These are phyloP conservation scores for Pyrenophora tritici-repentis DNA, from an alignment of 2,329 filamentous ascomycete species.

Conservation along the genomic window DNA sequence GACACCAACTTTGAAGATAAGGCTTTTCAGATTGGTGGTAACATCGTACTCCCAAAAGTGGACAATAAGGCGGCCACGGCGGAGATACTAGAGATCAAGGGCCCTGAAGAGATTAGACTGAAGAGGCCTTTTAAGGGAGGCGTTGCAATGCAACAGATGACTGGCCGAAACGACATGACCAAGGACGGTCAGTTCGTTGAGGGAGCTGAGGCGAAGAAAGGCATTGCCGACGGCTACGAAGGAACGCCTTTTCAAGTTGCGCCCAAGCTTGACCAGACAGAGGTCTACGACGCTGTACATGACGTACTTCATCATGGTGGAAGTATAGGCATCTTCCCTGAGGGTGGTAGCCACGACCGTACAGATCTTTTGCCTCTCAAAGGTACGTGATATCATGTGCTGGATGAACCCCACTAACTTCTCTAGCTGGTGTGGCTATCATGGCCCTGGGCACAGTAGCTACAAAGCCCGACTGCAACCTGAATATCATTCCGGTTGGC, in stretches of 20 bases:
- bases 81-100: slow-evolving; percentile 80
- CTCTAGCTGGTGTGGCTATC: slow-evolving; percentile 84
- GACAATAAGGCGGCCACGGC: slow-evolving; percentile 81
- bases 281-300: slow-evolving; percentile 94
- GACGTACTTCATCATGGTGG: slow-evolving; percentile 78
- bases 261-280: slow-evolving; percentile 90
- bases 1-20: slow-evolving; percentile 79
- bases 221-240: slow-evolving; percentile 62
- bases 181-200: slow-evolving; percentile 67
- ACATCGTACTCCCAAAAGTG: slow-evolving; percentile 83
- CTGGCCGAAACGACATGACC: slow-evolving; percentile 74
- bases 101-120: slow-evolving; percentile 78
- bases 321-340: slow-evolving; percentile 95
- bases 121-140: slow-evolving; percentile 86
- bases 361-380: slow-evolving; percentile 91
- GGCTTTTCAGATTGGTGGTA: slow-evolving; percentile 63
- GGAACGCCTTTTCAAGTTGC: slow-evolving; percentile 86
- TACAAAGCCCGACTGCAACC: slow-evolving; percentile 80
- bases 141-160: slow-evolving; percentile 78
- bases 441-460: slow-evolving; percentile 94
- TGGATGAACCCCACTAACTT: slow-evolving; percentile 19
- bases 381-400: slow-evolving; percentile 19
- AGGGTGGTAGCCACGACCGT: slow-evolving; percentile 94
- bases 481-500: slow-evolving; percentile 94
- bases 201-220: slow-evolving; percentile 57